phyloP scores from a whole-genome alignment of 352 stramenopile species.

The Thalassiosira sp. region DNA sequence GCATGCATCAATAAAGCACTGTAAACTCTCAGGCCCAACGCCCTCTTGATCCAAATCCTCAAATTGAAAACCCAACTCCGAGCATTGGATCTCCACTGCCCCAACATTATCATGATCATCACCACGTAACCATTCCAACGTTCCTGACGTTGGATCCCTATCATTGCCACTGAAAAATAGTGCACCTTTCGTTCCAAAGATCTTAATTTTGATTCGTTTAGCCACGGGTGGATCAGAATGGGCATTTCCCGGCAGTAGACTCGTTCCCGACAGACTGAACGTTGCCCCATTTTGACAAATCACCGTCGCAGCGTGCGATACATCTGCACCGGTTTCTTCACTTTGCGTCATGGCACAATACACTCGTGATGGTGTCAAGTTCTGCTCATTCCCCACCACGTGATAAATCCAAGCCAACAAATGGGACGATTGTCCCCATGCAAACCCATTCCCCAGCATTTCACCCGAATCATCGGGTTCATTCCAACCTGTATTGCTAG shows the following conservation, averaged over 20 bases:
- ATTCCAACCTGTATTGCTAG: slow-evolving; percentile 61
- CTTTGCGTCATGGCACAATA: slow-evolving; percentile 60
- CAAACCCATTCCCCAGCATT: slow-evolving; percentile 80
- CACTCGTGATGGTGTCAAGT: slow-evolving; percentile 43
- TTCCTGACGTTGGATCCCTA: slow-evolving; percentile 53
- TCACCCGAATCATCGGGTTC: slow-evolving; percentile 35
- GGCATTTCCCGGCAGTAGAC: slow-evolving; percentile 65
- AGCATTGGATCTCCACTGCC: slow-evolving; percentile 47
- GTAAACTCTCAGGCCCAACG: slow-evolving; percentile 61
- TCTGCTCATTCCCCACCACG: slow-evolving; percentile 30
- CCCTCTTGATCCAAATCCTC: slow-evolving; percentile 64
- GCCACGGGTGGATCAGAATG: slow-evolving; percentile 62
- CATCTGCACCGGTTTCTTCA: slow-evolving; percentile 60
- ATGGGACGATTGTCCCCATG: slow-evolving; percentile 74
- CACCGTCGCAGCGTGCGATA: slow-evolving; percentile 64
- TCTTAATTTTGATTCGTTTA: slow-evolving; percentile 64
- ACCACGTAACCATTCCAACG: slow-evolving; percentile 55
- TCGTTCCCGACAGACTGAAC: slow-evolving; percentile 65
- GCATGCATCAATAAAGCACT: slow-evolving; percentile 66
- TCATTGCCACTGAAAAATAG: slow-evolving; percentile 65
- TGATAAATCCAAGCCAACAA: slow-evolving; percentile 71
- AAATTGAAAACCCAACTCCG: slow-evolving; percentile 65
- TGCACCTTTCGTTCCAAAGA: slow-evolving; percentile 65
- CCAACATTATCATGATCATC: slow-evolving; percentile 32
- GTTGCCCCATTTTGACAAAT: slow-evolving; percentile 56